Evolutionary conservation across 148 eudicot species (phyloP), one percentile per base, ranked within the genome.

Genomic region (Gaultheria prostrata): DNA sequence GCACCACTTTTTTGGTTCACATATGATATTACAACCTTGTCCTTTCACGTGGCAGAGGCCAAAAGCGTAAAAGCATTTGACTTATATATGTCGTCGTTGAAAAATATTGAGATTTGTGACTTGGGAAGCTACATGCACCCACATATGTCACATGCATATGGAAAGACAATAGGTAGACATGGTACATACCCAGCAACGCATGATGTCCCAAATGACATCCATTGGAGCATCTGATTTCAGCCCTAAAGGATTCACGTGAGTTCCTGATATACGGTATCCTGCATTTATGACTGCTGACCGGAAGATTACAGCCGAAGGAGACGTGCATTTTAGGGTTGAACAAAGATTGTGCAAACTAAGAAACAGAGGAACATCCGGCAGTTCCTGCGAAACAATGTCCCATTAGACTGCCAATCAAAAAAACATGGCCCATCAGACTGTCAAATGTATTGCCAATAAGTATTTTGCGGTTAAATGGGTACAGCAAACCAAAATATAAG

Each of bases 271-370:
- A 86, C 98, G 98, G 86, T 95, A 95, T 77, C 98, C 98, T 0
- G 99, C 99, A 87, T 97, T 97, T 71, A 97, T 89, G 70, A 97
- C 98, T 14, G 99, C 98, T 63, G 99, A 97, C 43, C 94, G 94
- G 76, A 95, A 95, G 73, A 95, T 90, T 28, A 93, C 98, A 2
- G 99, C 96, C 30, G 98, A 91, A 0, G 99, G 99, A 67, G 98
- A 93, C 21, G 98, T 97, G 87, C 99, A 97, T 85, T 97, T 97
- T 63, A 97, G 82, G n/a, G 99, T 97, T 83, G 92, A 97, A 87
- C 97, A 92, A 70, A 95, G 98, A 86, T 89, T 93, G 89, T 95
- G 98, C 90, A 95, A 84, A 84, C 98, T 91, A 87, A 92, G 83
- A 82, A 93, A 97, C 82, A 97, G 89, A 39, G 99, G 97, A 78